phyloP scores from a whole-genome alignment of 2,329 filamentous ascomycete genomes.

The Mycogone perniciosa region DNA sequence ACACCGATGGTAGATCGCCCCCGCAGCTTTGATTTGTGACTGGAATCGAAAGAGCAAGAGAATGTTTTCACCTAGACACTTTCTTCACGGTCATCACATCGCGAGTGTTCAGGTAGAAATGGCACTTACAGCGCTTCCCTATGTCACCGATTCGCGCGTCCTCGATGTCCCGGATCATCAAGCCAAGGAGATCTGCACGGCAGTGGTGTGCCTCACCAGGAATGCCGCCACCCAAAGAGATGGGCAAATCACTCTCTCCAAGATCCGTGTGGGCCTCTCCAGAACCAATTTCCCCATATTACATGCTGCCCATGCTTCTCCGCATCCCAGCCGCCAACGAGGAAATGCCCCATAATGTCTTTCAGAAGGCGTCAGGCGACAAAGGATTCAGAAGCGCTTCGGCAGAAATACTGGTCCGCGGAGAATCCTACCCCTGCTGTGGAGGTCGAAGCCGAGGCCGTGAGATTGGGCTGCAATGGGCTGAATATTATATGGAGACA shows the following conservation, averaged over 20 bases:
- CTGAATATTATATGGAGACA: no score
- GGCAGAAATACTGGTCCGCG: constrained; percentile 8
- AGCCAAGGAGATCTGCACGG: constrained; percentile 16
- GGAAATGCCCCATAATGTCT: constrained; percentile 15
- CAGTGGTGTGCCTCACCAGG: constrained; percentile 14
- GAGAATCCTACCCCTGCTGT: constrained; percentile 12
- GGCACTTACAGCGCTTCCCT: constrained; percentile 14
- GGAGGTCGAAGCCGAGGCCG: background rate
- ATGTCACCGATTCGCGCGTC: constrained; percentile 17
- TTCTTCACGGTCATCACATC: constrained; percentile 11
- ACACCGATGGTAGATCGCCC: constrained; percentile 15
- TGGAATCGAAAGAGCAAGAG: no score
- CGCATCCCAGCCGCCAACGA: constrained; percentile 13
- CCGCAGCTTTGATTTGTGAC: no score
- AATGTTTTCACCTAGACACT: constrained; percentile 8
- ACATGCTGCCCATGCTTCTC: constrained; percentile 16
- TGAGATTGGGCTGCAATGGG: no score
- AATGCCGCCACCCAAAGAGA: background rate
- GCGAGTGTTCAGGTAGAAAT: constrained; percentile 15
- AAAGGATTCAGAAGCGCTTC: constrained; percentile 14
- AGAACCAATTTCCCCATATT: constrained; percentile 6
- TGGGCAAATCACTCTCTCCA: constrained; percentile 5
- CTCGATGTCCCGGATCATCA: constrained; percentile 18
- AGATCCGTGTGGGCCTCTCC: constrained; percentile 13
- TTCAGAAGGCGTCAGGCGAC: constrained; percentile 14